These are phyloP conservation scores for Leptographium galeiforme DNA, from an alignment of 2,329 filamentous ascomycete species.

Conservation along the genomic window DNA sequence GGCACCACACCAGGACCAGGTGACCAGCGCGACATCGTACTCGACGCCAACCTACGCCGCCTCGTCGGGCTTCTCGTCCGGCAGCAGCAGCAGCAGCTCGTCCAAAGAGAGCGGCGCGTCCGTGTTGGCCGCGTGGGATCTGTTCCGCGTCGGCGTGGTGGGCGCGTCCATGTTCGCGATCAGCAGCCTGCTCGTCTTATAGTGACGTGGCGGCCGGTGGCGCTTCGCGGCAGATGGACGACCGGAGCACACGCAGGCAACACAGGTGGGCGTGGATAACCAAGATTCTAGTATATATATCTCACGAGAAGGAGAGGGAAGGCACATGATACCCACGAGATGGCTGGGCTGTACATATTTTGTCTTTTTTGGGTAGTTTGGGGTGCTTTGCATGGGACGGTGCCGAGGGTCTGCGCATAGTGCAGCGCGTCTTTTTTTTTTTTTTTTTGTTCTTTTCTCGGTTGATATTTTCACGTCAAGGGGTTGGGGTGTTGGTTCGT, in stretches of 20 bases:
- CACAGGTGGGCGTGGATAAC: not conserved
- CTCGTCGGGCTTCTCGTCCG: constrained; percentile 19
- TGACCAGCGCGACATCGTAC: constrained; percentile 12
- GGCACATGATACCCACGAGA: not conserved
- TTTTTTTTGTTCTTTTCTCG: too few relatives aligned
- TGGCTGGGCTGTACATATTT: not conserved
- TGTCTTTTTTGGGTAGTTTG: not conserved
- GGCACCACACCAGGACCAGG: constrained; percentile 26
- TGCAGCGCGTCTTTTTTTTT: not conserved
- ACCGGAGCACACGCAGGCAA: not conserved
- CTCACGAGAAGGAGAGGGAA: not conserved
- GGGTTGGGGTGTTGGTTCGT: not conserved
- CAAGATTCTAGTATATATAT: not conserved
- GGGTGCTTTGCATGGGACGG: not conserved
- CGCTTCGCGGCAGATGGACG: too few relatives aligned
- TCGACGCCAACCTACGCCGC: constrained; percentile 22
- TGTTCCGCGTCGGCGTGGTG: constrained; percentile 3
- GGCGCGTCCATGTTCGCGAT: constrained; percentile 5
- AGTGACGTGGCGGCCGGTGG: not conserved
- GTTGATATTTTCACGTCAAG: too few relatives aligned
- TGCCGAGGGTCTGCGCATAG: not conserved
- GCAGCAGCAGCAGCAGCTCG: not conserved
- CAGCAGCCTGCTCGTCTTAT: constrained; percentile 7
- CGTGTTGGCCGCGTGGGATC: constrained; percentile 3
- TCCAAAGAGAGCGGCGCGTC: not conserved